These are phyloP conservation scores for Salix suchowensis DNA, from an alignment of 345 rosid genomes.

Conservation along the genomic window DNA sequence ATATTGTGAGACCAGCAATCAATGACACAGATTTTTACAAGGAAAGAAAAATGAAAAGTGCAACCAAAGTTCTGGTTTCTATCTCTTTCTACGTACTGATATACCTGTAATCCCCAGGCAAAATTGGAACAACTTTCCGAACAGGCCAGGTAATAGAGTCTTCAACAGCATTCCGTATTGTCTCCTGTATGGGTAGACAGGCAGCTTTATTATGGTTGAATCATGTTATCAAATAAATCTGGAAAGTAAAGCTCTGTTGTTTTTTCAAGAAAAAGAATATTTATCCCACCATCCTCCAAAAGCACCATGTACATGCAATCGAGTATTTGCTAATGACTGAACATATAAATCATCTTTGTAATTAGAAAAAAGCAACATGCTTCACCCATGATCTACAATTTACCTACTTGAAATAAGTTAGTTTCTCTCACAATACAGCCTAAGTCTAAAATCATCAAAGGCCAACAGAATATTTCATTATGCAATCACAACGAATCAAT, in stretches of 20 bases:
- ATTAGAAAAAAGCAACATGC: background rate
- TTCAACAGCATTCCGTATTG: constrained; percentile 87
- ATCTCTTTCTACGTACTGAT: background rate
- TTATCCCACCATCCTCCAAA: background rate
- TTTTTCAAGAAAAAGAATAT: background rate
- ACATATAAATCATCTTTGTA: background rate
- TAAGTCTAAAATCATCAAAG: background rate
- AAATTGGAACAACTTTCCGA: constrained; percentile 88
- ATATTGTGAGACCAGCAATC: background rate
- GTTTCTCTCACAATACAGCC: background rate
- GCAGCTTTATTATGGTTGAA: background rate
- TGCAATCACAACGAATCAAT: background rate
- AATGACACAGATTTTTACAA: background rate
- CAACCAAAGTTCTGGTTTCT: constrained; percentile 4
- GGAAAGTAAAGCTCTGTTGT: background rate
- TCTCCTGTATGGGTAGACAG: constrained; percentile 54
- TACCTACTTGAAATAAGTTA: background rate
- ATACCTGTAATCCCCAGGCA: constrained; percentile 98
- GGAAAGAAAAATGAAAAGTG: background rate
- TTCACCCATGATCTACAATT: background rate
- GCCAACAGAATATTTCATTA: background rate
- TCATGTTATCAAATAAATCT: background rate
- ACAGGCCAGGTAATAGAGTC: constrained; percentile 99
- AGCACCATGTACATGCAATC: background rate
- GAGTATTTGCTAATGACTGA: background rate